phyloP scores from a whole-genome alignment of 2,329 filamentous ascomycete genomes.

The Phaeosphaeria sp. region DNA sequence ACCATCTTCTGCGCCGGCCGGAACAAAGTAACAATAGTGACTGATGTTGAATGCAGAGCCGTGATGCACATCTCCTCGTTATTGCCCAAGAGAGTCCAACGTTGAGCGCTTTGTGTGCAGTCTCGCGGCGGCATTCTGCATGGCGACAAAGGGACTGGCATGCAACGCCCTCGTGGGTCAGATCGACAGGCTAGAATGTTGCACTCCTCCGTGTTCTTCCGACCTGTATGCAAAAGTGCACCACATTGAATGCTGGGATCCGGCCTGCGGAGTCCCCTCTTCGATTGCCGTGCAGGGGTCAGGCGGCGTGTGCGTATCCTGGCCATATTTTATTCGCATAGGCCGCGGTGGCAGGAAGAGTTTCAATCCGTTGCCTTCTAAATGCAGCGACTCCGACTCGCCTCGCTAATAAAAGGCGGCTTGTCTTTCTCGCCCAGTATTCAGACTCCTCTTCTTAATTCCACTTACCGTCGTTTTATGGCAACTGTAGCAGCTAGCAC shows the following conservation, averaged over 20 bases:
- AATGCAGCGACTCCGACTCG: constrained; percentile 30
- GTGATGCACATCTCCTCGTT: no score
- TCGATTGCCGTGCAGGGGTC: not conserved
- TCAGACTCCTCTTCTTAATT: constrained; percentile 22
- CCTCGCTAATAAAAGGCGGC: constrained; percentile 42
- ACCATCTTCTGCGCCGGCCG: no score
- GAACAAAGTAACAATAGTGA: no score
- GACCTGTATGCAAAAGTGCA: not conserved
- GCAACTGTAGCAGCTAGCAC: constrained; percentile 42
- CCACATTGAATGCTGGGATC: no score
- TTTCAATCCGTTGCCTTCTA: constrained; percentile 28
- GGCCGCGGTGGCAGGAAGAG: constrained; percentile 33
- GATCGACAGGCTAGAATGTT: not conserved
- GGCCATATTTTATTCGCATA: constrained; percentile 13
- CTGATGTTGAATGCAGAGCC: no score
- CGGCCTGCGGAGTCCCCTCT: not conserved
- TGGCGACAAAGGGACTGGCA: no score
- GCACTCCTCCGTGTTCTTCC: not conserved
- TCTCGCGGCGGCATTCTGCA: no score
- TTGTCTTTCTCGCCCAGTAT: constrained; percentile 27
- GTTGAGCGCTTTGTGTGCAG: no score
- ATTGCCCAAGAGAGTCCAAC: no score
- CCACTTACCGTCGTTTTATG: constrained; percentile 33
- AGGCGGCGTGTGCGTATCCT: not conserved
- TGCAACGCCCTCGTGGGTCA: not conserved